Evolutionary conservation across 1,284 basidiomycete species (phyloP), one percentile per base, ranked within the genome.

Genomic region (Ceratobasidium sp.): DNA sequence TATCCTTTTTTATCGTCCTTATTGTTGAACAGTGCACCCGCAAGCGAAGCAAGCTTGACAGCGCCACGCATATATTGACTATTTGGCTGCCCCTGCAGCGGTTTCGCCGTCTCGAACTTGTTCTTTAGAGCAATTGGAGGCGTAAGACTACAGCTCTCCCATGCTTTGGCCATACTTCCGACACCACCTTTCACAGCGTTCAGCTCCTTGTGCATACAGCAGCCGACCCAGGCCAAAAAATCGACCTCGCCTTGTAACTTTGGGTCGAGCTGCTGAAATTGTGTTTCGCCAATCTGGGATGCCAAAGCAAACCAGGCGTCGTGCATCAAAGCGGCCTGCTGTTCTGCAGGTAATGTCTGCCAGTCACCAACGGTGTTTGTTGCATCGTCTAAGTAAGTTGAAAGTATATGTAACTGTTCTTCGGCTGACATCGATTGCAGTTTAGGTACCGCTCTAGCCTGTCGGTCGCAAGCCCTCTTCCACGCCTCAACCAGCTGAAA

Each of bases 191-290:
- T 85, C 46, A 86, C 81, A n/a, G 80, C 72, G 77, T 88, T 87
- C 18, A 84, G 81, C 10, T 86, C 86, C 78, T 88, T 87, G 80
- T 88, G 87, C 84, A 86, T 86, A 51, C 83, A 83, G 79, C 87
- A 88, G 0, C 86, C 85, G 10, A 80, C 80, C 81, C 84, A 83
- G 26, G 86, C 76, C 78, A 70, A 39, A 33, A 77, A 77, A 18
- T 55, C 44, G 9, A 58, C 23, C 0, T 56, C 42, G n/a, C 23
- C 18, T 20, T 67, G 61, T 10, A 23, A 18, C 2, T 23, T 23
- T 9, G 12, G 7, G 23, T 9, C 12, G 13, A 77, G 63, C 15
- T 3, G 13, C 28, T 66, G 58, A 18, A 77, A 67, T 33, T 53
- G 63, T 0, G 1, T n/a, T 39, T 77, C 33, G 18, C 73, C 73